phyloP scores from a whole-genome alignment of 805 yeast species.

The Ogataea parapolymorpha region DNA sequence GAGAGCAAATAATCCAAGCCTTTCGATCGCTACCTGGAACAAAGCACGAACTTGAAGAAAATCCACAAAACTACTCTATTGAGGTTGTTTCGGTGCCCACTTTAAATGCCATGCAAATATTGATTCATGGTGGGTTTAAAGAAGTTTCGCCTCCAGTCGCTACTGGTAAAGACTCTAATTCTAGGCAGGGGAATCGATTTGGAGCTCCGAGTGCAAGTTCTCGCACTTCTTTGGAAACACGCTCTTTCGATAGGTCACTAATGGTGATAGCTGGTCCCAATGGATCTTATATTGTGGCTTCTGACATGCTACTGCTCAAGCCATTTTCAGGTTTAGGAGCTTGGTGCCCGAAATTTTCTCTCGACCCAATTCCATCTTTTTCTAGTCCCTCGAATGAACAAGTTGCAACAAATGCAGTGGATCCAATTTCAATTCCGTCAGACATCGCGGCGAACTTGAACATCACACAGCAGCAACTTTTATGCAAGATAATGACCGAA shows the following conservation, averaged over 20 bases:
- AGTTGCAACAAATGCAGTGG: neutral
- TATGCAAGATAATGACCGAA: constrained; percentile 61
- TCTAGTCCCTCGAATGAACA: neutral
- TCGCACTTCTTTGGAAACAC: constrained; percentile 43
- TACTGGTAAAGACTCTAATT: constrained; percentile 4
- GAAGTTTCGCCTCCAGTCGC: constrained; percentile 58
- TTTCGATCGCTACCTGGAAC: constrained; percentile 76
- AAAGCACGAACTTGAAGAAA: constrained; percentile 61
- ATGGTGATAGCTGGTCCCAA: constrained; percentile 67
- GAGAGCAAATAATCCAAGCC: constrained; percentile 54
- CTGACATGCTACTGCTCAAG: constrained; percentile 74
- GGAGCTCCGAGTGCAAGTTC: constrained; percentile 12
- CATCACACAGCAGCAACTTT: constrained; percentile 58
- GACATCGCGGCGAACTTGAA: constrained; percentile 50
- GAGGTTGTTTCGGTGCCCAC: constrained; percentile 73
- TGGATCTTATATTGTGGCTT: constrained; percentile 77
- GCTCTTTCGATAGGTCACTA: constrained; percentile 85
- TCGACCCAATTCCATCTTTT: neutral
- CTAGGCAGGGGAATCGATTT: constrained; percentile 26
- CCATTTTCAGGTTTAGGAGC: constrained; percentile 52
- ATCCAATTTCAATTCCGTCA: constrained; percentile 40
- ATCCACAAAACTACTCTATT: constrained; percentile 67
- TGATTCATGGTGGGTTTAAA: constrained; percentile 80
- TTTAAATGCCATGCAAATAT: constrained; percentile 72
- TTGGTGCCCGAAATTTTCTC: constrained; percentile 39